Conservation (phyloP, 371 early-diverging fungal species). For the Choanephora cucurbitarum region DNA sequence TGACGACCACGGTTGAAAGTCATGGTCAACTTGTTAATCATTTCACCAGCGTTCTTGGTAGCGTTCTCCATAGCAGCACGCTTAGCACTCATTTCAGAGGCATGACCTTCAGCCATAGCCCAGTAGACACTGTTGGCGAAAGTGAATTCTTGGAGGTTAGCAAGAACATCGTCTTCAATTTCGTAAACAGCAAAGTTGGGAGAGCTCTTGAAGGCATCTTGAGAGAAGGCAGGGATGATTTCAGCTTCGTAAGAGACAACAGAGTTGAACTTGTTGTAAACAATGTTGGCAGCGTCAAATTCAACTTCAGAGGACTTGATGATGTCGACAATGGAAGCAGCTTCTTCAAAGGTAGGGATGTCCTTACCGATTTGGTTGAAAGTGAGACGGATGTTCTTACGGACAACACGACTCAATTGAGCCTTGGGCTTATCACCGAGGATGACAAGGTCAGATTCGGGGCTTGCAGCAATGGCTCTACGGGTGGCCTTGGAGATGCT, state of each 20-base stretch:
- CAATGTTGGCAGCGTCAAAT: conserved; percentile 76
- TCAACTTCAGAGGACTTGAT: conserved; percentile 68
- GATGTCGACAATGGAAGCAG: conserved; percentile 79
- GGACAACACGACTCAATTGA: conserved; percentile 80
- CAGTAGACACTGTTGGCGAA: conserved; percentile 93
- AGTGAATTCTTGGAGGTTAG: conserved; percentile 91
- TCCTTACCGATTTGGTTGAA: conserved; percentile 94
- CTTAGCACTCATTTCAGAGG: conserved; percentile 96
- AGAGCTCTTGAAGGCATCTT: conserved; percentile 75
- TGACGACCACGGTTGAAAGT: conserved; percentile 96
- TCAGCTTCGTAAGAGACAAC: conserved; percentile 93
- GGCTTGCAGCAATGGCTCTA: conserved; percentile 56
- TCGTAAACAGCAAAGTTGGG: conserved; percentile 92
- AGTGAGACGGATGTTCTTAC: conserved; percentile 71
- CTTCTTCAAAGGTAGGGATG: conserved; percentile 89
- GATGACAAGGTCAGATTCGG: conserved; percentile 65
- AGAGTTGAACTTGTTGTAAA: conserved; percentile 94
- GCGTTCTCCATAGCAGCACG: conserved; percentile 99
- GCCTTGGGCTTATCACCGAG: conserved; percentile 95
- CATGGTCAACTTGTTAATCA: conserved; percentile 75
- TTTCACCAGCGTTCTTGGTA: conserved; percentile 97
- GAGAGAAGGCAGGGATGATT: conserved; percentile 65
- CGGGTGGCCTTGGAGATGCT: conserved; percentile 89
- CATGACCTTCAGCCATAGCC: conserved; percentile 96
- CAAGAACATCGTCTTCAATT: conserved; percentile 84